Evolutionary conservation across 352 stramenopile genomes (phyloP).

Genomic region (Pythium scleroteichum): DNA sequence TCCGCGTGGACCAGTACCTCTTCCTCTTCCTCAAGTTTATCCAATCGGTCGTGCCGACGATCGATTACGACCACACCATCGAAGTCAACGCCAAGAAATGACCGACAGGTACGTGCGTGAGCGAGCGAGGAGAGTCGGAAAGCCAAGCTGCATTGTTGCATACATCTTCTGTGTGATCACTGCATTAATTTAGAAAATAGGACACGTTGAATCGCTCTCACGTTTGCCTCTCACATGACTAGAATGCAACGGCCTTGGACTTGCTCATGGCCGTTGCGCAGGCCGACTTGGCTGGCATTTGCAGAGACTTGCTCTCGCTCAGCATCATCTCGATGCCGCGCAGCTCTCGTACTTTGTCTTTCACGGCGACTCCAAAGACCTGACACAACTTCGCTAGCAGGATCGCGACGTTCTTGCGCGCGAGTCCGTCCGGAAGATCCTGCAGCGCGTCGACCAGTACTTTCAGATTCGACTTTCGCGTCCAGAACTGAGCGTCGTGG

Average conservation of each 20-base stretch:
- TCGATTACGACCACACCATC: conserved; percentile 99
- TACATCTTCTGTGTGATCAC: no score
- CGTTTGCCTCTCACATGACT: neutral
- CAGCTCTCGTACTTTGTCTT: conserved; percentile 54
- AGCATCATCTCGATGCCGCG: conserved; percentile 85
- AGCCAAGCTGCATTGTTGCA: no score
- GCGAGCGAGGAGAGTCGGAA: no score
- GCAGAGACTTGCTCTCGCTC: conserved; percentile 53
- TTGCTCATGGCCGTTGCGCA: neutral
- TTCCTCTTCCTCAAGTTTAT: conserved; percentile 99
- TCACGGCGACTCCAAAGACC: conserved; percentile 37
- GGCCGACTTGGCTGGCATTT: conserved; percentile 3
- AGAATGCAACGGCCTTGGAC: conserved; percentile 19
- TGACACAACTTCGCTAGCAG: conserved; percentile 74
- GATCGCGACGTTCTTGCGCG: conserved; percentile 79
- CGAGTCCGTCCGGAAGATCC: conserved; percentile 45
- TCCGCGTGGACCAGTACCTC: conserved; percentile 96
- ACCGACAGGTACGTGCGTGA: no score
- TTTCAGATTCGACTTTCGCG: conserved; percentile 29
- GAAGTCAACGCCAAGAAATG: conserved; percentile 85
- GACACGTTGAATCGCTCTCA: neutral
- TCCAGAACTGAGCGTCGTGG: conserved; percentile 27
- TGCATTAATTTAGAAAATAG: conserved; percentile 7
- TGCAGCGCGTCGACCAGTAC: conserved; percentile 50
- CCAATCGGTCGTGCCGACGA: conserved; percentile 97